Evolutionary conservation across 2,329 filamentous ascomycete species (phyloP).

Genomic region (Myriosclerotinia scirpicola): DNA sequence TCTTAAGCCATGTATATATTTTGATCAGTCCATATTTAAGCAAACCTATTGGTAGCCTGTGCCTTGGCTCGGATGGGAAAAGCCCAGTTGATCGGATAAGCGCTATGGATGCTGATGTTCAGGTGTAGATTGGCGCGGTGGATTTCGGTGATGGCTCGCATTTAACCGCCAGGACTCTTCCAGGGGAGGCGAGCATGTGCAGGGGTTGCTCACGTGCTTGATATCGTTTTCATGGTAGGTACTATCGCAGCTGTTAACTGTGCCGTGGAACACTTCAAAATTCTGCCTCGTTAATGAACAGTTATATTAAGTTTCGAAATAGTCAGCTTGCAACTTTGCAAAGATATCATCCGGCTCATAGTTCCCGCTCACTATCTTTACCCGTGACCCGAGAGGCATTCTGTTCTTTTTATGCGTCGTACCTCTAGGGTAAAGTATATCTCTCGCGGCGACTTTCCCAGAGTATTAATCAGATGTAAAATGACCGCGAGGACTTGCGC

Average conservation of each 20-base stretch:
- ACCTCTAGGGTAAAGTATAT: background rate
- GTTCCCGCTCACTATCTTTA: too few relatives aligned
- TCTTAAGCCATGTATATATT: background rate
- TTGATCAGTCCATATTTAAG: background rate
- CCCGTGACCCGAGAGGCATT: too few relatives aligned
- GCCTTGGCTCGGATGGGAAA: background rate
- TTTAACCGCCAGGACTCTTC: background rate
- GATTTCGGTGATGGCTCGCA: background rate
- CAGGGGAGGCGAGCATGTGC: background rate
- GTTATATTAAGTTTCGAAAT: too few relatives aligned
- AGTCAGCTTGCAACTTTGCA: too few relatives aligned
- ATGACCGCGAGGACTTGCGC: background rate
- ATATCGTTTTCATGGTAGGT: too few relatives aligned
- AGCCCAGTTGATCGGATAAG: background rate
- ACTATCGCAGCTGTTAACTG: too few relatives aligned
- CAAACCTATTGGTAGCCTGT: background rate
- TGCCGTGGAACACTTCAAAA: too few relatives aligned
- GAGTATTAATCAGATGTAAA: background rate
- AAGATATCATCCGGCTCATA: too few relatives aligned
- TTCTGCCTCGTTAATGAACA: background rate
- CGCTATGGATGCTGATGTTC: background rate
- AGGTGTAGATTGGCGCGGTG: background rate
- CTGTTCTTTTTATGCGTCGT: too few relatives aligned
- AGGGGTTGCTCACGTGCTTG: background rate
- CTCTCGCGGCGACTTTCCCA: background rate